These are phyloP conservation scores for Lumnitzera racemosa DNA, from an alignment of 345 rosid species.

Conservation along the genomic window DNA sequence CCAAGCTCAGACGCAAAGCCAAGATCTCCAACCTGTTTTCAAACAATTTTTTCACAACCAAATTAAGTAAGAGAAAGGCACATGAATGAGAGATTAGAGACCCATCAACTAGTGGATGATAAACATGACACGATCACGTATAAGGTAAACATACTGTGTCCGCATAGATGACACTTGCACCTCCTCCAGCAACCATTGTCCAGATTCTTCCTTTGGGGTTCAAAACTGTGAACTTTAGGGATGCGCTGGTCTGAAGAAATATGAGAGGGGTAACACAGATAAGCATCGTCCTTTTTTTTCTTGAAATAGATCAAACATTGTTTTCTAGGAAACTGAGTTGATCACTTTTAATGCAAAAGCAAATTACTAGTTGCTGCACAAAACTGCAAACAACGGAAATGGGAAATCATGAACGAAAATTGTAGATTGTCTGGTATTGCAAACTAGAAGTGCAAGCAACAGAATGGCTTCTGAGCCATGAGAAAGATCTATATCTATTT, in stretches of 20 bases:
- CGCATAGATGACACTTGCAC: conserved; percentile 98
- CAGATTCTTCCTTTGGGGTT: conserved; percentile 91
- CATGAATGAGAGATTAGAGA: no score
- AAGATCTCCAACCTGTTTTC: conserved; percentile 82
- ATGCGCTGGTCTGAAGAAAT: conserved; percentile 80
- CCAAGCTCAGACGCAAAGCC: conserved; percentile 89
- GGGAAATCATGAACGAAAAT: background rate
- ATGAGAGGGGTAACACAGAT: background rate
- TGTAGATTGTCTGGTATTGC: background rate
- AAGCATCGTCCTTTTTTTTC: no score
- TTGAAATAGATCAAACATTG: no score
- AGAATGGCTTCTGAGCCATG: background rate
- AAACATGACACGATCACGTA: no score
- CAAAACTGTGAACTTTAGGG: conserved; percentile 90
- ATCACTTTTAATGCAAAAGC: no score
- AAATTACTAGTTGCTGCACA: no score
- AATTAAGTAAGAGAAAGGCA: background rate
- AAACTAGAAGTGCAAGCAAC: background rate
- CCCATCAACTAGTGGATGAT: no score
- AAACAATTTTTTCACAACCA: conserved; percentile 7
- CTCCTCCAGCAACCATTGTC: conserved; percentile 99
- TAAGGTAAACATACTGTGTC: conserved; percentile 50
- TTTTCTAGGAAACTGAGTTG: no score
- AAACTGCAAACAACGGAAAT: no score
- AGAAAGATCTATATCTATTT: background rate